Conservation (phyloP, 257 asterid genomes). For the Solanum okadae region DNA sequence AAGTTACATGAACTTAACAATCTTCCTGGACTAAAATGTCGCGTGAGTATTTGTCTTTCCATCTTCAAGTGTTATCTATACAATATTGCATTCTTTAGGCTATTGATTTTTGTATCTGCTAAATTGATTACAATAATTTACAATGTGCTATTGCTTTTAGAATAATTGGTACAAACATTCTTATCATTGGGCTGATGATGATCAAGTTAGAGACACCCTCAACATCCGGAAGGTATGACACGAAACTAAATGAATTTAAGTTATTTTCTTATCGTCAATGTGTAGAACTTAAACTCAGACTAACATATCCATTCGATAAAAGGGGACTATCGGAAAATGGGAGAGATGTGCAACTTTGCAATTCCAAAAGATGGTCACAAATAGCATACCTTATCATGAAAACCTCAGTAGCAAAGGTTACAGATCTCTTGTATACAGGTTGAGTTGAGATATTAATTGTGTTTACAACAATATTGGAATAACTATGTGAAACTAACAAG, state of each 20-base stretch:
- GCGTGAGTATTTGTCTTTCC: not conserved
- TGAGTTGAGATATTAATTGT: not conserved
- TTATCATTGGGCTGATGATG: slow-evolving; percentile 5
- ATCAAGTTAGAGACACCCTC: slow-evolving; percentile 1
- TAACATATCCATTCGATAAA: not conserved
- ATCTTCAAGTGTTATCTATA: not conserved
- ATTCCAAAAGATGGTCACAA: not conserved
- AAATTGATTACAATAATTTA: not conserved
- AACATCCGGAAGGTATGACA: slow-evolving; percentile 4
- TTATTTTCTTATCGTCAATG: not conserved
- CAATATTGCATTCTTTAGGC: not conserved
- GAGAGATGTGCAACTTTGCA: slow-evolving; percentile 5
- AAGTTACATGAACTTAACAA: not conserved
- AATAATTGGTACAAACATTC: not conserved
- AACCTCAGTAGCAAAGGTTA: slow-evolving; percentile 14
- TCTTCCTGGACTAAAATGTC: not conserved
- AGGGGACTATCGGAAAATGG: slow-evolving; percentile 17
- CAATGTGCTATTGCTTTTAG: not conserved
- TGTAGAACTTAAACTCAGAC: not conserved
- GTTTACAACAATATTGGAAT: not conserved
- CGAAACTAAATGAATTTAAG: not conserved
- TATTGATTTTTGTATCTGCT: not conserved
- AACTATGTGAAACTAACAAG: not conserved
- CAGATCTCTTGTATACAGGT: slow-evolving; percentile 9
- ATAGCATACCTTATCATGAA: slow-evolving; percentile 8